A percentile compares a stretch with the other conserved stretches of the same genome.
Evolutionary conservation across 495 filamentous ascomycete genomes (phyloP).

Genomic region (Penicillium lagena): DNA sequence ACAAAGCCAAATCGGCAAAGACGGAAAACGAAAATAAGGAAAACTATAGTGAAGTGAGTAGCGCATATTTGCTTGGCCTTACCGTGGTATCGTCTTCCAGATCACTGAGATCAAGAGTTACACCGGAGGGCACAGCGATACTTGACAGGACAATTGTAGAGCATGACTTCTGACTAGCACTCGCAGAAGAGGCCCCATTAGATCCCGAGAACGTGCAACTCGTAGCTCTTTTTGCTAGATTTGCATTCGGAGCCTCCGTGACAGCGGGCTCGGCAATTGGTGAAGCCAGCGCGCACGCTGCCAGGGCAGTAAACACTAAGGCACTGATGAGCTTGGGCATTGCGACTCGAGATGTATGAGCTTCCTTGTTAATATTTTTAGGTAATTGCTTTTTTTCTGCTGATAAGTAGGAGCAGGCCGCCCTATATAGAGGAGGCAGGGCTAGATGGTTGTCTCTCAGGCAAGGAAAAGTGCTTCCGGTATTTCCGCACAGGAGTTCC

Average conservation of each 20-base stretch:
- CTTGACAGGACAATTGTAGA: conserved; percentile 42
- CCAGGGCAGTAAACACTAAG: conserved; percentile 6
- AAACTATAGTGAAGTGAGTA: no score
- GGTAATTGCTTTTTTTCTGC: no score
- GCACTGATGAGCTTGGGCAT: conserved; percentile 1
- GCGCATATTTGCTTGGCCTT: background rate
- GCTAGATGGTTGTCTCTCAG: no score
- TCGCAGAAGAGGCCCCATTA: conserved; percentile 24
- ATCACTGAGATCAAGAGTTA: conserved; percentile 43
- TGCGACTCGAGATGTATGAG: background rate
- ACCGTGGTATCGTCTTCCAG: conserved; percentile 39
- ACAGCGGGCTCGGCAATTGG: conserved; percentile 16
- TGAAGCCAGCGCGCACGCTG: conserved; percentile 9
- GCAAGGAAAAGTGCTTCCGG: no score
- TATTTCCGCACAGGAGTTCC: no score
- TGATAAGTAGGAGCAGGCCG: no score
- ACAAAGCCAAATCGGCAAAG: no score
- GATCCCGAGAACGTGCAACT: conserved; percentile 17
- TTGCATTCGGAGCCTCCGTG: conserved; percentile 12
- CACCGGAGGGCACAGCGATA: conserved; percentile 46
- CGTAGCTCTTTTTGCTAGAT: conserved; percentile 12
- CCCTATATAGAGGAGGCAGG: no score
- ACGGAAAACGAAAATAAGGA: no score
- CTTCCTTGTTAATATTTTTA: no score
- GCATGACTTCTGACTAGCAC: conserved; percentile 40